Conservation (phyloP, 768 basidiomycete genomes). For the Panellus pusillus region DNA sequence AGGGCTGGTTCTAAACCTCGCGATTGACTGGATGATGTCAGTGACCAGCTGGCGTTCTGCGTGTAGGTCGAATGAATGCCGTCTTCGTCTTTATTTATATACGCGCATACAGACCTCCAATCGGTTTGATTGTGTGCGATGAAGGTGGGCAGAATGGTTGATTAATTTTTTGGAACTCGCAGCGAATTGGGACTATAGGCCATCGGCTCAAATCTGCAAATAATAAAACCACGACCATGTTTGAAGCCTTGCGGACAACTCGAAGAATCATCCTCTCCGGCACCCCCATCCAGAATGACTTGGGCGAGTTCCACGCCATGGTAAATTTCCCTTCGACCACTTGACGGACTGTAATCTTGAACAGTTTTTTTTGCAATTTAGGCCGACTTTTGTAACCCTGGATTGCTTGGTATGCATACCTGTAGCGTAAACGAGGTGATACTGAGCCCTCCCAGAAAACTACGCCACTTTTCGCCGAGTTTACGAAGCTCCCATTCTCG, state of each 20-base stretch:
- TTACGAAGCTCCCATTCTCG: constrained; percentile 86
- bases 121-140: constrained; percentile 93
- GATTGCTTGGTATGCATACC: constrained; percentile 63
- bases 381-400: constrained; percentile 95
- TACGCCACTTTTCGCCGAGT: constrained; percentile 74
- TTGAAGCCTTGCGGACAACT: constrained; percentile 72
- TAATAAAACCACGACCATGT: constrained; percentile 87
- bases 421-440: constrained; percentile 1
- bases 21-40: constrained; percentile 23
- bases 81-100: neutral
- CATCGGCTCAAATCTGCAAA: constrained; percentile 92
- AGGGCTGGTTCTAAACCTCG: neutral
- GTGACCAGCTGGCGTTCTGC: constrained; percentile 62
- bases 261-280: constrained; percentile 90
- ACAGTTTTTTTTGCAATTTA: constrained; percentile 27
- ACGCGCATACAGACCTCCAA: constrained; percentile 63
- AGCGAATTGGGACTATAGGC: constrained; percentile 40
- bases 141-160: constrained; percentile 56
- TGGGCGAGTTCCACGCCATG: constrained; percentile 96
- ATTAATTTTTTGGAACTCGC: neutral
- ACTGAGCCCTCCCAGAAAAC: constrained; percentile 51
- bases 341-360: neutral
- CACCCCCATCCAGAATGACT: constrained; percentile 96
- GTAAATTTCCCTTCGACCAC: constrained; percentile 40
- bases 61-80: constrained; percentile 41